Base-by-base conservation (phyloP, 2,329 filamentous ascomycete species). In the Ceratocystis lukuohia region DNA sequence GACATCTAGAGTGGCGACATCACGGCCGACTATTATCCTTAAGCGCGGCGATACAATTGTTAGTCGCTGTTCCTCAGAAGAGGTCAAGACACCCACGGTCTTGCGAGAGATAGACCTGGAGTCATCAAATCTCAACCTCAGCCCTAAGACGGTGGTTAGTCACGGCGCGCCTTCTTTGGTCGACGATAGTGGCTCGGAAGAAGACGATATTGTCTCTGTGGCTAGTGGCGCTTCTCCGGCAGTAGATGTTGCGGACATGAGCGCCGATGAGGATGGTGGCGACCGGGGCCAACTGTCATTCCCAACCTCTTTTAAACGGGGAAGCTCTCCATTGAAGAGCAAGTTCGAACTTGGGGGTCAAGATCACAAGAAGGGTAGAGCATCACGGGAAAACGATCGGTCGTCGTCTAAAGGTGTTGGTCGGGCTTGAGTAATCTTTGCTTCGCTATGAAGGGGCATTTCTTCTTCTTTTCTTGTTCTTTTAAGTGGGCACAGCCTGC, bases 81-180 rank as follows among this genome's bases (percentile, higher is more conserved):
- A 68, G 22, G 64, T 64, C 28, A 68, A 68, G 59, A 65, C 66
- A 2, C 64, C 66, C 3, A 64, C 41, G 8, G 50, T 57, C 8
- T 22, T 56, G 69, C 10, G 25, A n/a, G 80, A 80, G 65, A 76
- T 79, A 59, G 81, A 84, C 66, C 78, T 84, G 72, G 63, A 37
- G n/a, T 30, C 64, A 45, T 66, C 63, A 30, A 83, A 85, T 65
- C 78, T 80, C 61, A 84, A 88, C 65, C 75, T 89, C 67, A 89
- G 86, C 71, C 88, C 88, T 4, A 84, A 85, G 71, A 88, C 86
- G 0, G 76, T 86, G 56, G 80, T 86, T 64, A 88, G 87, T 74
- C 90, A 90, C 74, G 88, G 89, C 70, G 88, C 88, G 7, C 88
- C 88, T 25, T 91, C 87, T 71, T 80, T 92, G 62, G 88, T 91